These are phyloP conservation scores for Scheffersomyces stambukii DNA, from an alignment of 1,139 yeast genomes.

Conservation along the genomic window DNA sequence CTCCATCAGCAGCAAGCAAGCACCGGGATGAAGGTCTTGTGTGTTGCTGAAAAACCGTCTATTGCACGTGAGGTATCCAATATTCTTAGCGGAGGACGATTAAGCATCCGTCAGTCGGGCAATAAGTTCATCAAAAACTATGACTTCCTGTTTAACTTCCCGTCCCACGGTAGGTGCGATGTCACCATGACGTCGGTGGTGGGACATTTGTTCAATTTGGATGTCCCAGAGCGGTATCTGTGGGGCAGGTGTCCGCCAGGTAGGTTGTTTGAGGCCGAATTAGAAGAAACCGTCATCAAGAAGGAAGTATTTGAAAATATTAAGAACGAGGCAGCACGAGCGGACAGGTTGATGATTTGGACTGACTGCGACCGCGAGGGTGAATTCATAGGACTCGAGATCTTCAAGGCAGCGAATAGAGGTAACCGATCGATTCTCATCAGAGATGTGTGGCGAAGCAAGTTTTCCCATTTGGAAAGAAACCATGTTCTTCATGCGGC, in stretches of 20 bases:
- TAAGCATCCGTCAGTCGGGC: constrained; percentile 42
- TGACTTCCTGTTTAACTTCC: constrained; percentile 66
- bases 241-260: constrained; percentile 75
- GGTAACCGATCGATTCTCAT: constrained; percentile 48
- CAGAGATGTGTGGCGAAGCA: constrained; percentile 62
- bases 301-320: constrained; percentile 67
- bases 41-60: constrained; percentile 97
- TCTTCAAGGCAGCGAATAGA: constrained; percentile 60
- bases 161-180: constrained; percentile 57
- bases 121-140: constrained; percentile 75
- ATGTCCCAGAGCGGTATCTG: constrained; percentile 56
- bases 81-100: constrained; percentile 71
- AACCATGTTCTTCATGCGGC: constrained; percentile 77
- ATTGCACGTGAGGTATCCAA: constrained; percentile 83
- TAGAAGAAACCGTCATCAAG: constrained; percentile 38
- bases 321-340: constrained; percentile 54
- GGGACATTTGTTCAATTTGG: constrained; percentile 73
- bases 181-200: constrained; percentile 91
- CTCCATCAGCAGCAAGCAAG: no score
- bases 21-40: constrained; percentile 76
- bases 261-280: constrained; percentile 64
- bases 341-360: constrained; percentile 82
- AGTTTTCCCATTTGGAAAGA: constrained; percentile 82
- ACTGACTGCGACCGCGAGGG: constrained; percentile 99
- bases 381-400: constrained; percentile 89